These are phyloP conservation scores for Candida easanensis DNA, from an alignment of 805 yeast species.

Conservation along the genomic window DNA sequence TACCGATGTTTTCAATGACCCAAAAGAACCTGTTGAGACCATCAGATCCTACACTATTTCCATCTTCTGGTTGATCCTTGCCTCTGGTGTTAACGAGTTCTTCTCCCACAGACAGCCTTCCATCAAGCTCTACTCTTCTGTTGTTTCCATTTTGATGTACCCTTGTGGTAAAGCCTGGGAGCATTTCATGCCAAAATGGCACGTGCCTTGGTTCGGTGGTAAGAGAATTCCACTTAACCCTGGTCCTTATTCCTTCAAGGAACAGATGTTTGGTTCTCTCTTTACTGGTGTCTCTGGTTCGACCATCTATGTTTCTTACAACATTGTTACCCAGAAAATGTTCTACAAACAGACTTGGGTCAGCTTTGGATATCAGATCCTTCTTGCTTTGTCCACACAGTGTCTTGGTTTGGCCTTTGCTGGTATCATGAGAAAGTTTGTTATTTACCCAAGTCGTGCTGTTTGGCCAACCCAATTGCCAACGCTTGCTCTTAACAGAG, in stretches of 20 bases:
- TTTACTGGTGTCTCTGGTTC: conserved; percentile 33
- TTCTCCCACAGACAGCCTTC: not conserved
- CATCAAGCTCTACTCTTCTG: not conserved
- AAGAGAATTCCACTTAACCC: conserved; percentile 46
- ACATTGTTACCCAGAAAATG: conserved; percentile 36
- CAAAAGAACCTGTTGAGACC: not conserved
- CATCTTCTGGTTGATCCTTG: not conserved
- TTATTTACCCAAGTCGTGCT: conserved; percentile 48
- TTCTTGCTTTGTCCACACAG: conserved; percentile 53
- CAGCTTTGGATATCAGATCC: conserved; percentile 48
- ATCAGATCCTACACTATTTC: not conserved
- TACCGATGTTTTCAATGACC: conserved; percentile 32
- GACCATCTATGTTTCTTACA: conserved; percentile 34
- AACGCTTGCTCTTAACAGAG: conserved; percentile 45
- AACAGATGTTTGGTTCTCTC: conserved; percentile 61
- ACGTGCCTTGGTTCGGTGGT: conserved; percentile 37
- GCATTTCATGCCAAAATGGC: conserved; percentile 43
- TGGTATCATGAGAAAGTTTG: conserved; percentile 56
- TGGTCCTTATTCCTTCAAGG: conserved; percentile 64
- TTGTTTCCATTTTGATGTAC: conserved; percentile 30
- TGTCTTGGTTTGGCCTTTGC: conserved; percentile 68
- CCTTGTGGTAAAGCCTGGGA: conserved; percentile 45
- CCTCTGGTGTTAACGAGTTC: not conserved
- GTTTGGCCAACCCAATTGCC: conserved; percentile 56
- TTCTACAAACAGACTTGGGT: conserved; percentile 31